Base-by-base conservation (phyloP, 108 stramenopile species). In the Conticribra guillardii region DNA sequence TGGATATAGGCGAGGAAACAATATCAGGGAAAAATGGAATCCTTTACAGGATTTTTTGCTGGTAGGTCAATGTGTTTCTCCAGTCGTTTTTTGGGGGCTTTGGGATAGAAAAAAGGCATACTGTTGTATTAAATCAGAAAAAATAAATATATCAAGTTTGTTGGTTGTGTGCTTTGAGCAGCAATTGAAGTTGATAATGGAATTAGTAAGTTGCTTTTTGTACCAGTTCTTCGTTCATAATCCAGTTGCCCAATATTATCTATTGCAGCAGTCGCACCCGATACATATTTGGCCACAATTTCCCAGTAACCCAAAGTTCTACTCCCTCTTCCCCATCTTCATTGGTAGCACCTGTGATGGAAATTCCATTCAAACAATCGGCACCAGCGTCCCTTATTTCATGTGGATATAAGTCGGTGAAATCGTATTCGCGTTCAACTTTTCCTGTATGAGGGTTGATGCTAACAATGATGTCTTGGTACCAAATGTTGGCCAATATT, bases 301-400 rank as follows among this genome's bases (percentile, higher is more conserved):
- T 94, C 2, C 93, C 93, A 21, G 93, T 91, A 8, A 94, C 76
- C 73, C 79, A 89, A 67, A 87, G 61, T 46, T 86, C 82, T 17
- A 76, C 14, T 56, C 69, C 74, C 62, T 63, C 70, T 1, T 71
- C 53, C 4, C 82, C 76, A 9, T 58, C 54, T 8, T 37, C 45
- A 34, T 34, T 48, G 22, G 32, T 34, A 26, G 51, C 33, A 0
- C 67, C 78, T 19, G 86, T 67, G 0, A 87, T 60, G 9, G 89
- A 83, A 62, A 94, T 89, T 15, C 93, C 93, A 82, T 94, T 94
- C 33, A 94, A 65, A 27, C 82, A 82, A 80, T 89, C 89, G 28
- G 69, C 82, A 19, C 52, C 67, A 34, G 71, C 79, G 1, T 66
- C 49, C 15, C 79, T 37, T 53, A 61, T 51, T 0, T 72, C 49